phyloP scores from a whole-genome alignment of 139 green algal species.

The Dunaliella primolecta region DNA sequence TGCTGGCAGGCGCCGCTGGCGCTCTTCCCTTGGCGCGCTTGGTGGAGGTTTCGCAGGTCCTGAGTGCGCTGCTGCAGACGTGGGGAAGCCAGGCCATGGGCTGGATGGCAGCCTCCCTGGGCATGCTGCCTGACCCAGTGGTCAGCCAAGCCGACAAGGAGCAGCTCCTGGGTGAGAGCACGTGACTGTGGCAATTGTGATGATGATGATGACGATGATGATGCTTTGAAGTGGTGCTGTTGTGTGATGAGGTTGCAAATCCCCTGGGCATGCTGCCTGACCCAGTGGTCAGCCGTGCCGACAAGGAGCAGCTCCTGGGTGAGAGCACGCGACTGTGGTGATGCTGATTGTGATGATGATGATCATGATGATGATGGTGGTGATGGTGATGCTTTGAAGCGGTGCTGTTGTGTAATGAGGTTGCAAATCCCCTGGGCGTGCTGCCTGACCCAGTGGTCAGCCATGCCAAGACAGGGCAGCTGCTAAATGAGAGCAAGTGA shows the following conservation, averaged over 20 bases:
- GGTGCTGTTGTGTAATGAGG: no score
- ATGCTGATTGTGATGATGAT: not conserved
- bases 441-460: conserved; percentile 49
- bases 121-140: conserved; percentile 44
- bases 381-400: no score
- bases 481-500: conserved; percentile 12
- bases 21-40: conserved; percentile 47
- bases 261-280: conserved; percentile 41
- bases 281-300: conserved; percentile 26
- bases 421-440: not conserved
- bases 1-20: conserved; percentile 54
- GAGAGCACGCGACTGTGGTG: not conserved
- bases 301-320: conserved; percentile 48
- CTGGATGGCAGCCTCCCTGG: conserved; percentile 50
- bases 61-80: conserved; percentile 49
- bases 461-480: conserved; percentile 43
- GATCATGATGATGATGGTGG: not conserved
- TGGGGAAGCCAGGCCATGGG: conserved; percentile 31
- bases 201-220: no score
- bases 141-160: conserved; percentile 47
- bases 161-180: conserved; percentile 23
- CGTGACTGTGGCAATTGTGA: not conserved
- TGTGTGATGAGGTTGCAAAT: no score
- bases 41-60: conserved; percentile 40
- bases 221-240: no score